Base-by-base conservation (phyloP, 1,139 yeast genomes). In the Candida tunisiensis region DNA sequence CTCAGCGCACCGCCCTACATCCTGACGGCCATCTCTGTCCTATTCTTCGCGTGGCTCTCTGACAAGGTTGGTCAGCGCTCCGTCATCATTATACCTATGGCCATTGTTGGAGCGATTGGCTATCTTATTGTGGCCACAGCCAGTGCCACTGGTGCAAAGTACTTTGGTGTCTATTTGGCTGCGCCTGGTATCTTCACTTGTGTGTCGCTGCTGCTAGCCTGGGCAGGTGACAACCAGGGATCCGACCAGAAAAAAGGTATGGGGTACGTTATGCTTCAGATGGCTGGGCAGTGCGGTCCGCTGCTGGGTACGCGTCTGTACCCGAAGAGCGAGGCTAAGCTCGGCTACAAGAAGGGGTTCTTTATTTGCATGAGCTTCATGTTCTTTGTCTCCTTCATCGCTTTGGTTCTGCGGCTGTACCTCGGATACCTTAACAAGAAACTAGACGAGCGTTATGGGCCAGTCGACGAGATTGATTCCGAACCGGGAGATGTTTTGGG, bases 1-100 rank as follows among this genome's bases (percentile, higher is more conserved):
- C 71, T 67, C 40, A 71, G 82, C 0, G 69, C 74, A 30, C 74
- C 71, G 40, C 85, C 85, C 12, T 74, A 83, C 83, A 57, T 72
- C 20, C 57, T 56, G 16, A 70, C 79, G 0, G 68, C 73, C 44
- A 77, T 66, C 3, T 45, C 64, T 26, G 62, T 67, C 25, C 63
- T 69, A 49, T 38, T 59, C 7, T 29, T 54, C 7, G 70, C 78
- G 3, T 28, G 32, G 5, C 13, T 45, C 15, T 45, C 59, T 1
- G 83, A 74, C 41, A 42, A 41, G 25, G 26, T 47, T 15, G 48
- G 60, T 28, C 55, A 49, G 32, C 58, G 83, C 40, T 51, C 51
- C 9, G 31, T 40, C 12, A 31, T 42, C 21, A 38, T 49, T 21
- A 33, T 39, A 8, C 33, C 26, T 10, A 28, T 42, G 28, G 38